A percentile compares a stretch with the other conserved stretches of the same genome.
These are phyloP conservation scores for Raddia distichophylla DNA, from an alignment of 176 grass and related monocot genomes.

Conservation along the genomic window DNA sequence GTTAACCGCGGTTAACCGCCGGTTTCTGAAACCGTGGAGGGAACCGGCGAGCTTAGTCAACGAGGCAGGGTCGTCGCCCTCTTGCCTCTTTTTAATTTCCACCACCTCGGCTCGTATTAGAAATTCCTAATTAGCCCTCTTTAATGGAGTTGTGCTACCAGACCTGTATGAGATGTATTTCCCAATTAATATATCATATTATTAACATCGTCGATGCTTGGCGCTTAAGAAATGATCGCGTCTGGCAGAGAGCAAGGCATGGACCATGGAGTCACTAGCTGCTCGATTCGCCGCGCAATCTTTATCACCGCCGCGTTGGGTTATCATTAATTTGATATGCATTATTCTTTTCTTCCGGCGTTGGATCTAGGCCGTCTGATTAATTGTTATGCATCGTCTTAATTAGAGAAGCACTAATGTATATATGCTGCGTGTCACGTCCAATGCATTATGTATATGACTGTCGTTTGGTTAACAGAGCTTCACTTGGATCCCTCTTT, in stretches of 20 bases:
- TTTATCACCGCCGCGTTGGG: not conserved
- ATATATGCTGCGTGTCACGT: not conserved
- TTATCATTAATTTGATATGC: not conserved
- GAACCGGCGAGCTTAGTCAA: no score
- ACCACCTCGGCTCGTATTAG: no score
- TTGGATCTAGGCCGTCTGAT: not conserved
- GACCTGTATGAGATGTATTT: no score
- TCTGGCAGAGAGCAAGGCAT: slow-evolving; percentile 27
- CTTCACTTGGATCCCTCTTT: no score
- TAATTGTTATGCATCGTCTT: not conserved
- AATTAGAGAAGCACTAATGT: not conserved
- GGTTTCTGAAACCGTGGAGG: no score
- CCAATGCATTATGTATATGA: no score
- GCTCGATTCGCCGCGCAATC: slow-evolving; percentile 1
- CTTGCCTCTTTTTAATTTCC: not conserved
- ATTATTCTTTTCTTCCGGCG: not conserved
- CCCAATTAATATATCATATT: no score
- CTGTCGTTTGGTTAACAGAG: no score
- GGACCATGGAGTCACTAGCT: slow-evolving; percentile 27
- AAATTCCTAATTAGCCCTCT: no score
- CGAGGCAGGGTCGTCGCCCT: not conserved
- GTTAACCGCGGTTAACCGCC: no score
- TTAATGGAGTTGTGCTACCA: no score
- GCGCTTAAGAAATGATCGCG: slow-evolving; percentile 27
- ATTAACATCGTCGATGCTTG: slow-evolving; percentile 7